Evolutionary conservation across 306 rosid species (phyloP).

Genomic region (Acacia confusa): DNA sequence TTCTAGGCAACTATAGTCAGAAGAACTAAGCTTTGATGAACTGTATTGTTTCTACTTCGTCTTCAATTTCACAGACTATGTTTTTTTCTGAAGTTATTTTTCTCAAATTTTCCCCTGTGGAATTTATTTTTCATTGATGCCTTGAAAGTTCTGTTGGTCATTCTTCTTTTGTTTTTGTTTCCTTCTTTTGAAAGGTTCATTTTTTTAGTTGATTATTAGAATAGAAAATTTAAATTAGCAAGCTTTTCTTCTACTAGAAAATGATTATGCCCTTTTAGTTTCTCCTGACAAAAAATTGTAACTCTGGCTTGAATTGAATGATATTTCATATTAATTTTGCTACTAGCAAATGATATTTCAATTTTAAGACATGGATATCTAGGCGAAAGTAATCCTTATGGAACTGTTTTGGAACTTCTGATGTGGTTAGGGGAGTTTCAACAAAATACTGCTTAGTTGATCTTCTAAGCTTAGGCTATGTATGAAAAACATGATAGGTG

Average conservation of each 20-base stretch:
- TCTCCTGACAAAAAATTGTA: not conserved
- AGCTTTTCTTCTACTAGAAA: not conserved
- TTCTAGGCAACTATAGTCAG: not conserved
- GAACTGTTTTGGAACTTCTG: slow-evolving; percentile 1
- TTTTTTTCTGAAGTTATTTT: not conserved
- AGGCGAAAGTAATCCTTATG: slow-evolving; percentile 4
- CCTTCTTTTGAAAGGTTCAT: not conserved
- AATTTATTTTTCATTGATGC: not conserved
- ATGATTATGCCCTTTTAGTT: not conserved
- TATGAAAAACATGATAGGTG: slow-evolving; percentile 1
- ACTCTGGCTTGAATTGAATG: not conserved
- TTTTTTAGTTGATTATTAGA: not conserved
- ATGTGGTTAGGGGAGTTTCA: slow-evolving; percentile 27
- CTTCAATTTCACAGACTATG: not conserved
- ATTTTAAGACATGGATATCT: too few species aligned
- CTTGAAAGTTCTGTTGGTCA: not conserved
- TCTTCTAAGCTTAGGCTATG: not conserved
- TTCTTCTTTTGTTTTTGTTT: not conserved
- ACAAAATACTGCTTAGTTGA: not conserved
- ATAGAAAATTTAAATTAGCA: not conserved
- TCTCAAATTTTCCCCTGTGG: not conserved
- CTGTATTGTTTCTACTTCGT: not conserved
- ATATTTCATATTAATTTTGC: not conserved
- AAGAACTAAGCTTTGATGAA: not conserved
- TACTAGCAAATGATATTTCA: too few species aligned